Conservation (phyloP, 2,329 filamentous ascomycete species). For the Colletotrichum spinosum region DNA sequence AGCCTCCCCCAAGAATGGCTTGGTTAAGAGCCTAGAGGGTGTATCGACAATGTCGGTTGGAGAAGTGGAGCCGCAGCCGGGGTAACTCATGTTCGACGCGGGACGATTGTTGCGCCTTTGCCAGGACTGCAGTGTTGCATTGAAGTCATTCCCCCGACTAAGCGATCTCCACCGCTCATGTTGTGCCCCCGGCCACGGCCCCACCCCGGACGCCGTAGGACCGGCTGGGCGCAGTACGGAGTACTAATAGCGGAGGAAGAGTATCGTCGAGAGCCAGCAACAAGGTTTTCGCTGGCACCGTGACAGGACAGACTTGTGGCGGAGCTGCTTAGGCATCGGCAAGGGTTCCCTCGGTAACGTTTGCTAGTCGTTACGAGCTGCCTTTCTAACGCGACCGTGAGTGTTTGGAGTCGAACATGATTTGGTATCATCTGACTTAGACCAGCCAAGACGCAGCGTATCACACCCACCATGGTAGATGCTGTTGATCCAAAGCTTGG, state of each 20-base stretch:
- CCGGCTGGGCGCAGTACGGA: slow-evolving; percentile 22
- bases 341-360: slow-evolving; percentile 4
- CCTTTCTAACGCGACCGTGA: slow-evolving; percentile 6
- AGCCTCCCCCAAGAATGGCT: slow-evolving; percentile 13
- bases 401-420: slow-evolving; percentile 13
- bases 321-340: not conserved
- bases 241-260: not conserved
- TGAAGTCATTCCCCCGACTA: slow-evolving; percentile 12
- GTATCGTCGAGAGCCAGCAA: slow-evolving; percentile 8
- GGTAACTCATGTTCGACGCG: slow-evolving; percentile 26
- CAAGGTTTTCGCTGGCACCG: slow-evolving; percentile 4
- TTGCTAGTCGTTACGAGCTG: slow-evolving; percentile 30
- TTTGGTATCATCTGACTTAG: slow-evolving; percentile 22
- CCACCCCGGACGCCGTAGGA: slow-evolving; percentile 13
- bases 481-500: not conserved
- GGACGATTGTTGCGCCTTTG: slow-evolving; percentile 28
- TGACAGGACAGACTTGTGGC: slow-evolving; percentile 1
- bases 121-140: slow-evolving; percentile 19
- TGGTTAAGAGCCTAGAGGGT: not conserved
- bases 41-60: slow-evolving; percentile 3
- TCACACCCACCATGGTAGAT: not conserved
- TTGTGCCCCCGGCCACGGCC: slow-evolving; percentile 13
- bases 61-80: slow-evolving; percentile 21
- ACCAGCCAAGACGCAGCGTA: slow-evolving; percentile 16
- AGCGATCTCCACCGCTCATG: slow-evolving; percentile 14